Conservation (phyloP, 2,329 filamentous ascomycete genomes). For the Xylariaceae sp. region DNA sequence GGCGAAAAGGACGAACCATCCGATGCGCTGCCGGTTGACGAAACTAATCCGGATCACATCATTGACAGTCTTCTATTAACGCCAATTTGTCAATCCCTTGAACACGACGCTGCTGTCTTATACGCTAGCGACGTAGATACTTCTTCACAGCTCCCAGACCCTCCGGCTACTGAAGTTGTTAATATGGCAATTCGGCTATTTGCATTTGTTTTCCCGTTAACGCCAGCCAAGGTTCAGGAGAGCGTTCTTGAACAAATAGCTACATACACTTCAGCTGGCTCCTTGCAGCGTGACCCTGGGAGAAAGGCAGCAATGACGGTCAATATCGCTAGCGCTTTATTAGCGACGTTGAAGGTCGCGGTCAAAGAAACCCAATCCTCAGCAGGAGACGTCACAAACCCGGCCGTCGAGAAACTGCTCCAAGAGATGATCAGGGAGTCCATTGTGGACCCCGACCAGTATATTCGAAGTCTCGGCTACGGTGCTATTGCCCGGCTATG, state of each 20-base stretch:
- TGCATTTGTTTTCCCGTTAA: constrained; percentile 82
- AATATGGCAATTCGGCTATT: constrained; percentile 93
- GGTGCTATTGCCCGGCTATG: constrained; percentile 82
- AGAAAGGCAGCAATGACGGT: constrained; percentile 86
- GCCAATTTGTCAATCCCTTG: constrained; percentile 75
- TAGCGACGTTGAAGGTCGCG: constrained; percentile 76
- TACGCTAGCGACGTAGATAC: constrained; percentile 57
- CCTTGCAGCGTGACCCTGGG: constrained; percentile 77
- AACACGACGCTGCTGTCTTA: constrained; percentile 81
- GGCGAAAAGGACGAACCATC: constrained; percentile 57
- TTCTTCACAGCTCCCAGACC: constrained; percentile 55
- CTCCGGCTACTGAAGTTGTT: constrained; percentile 86
- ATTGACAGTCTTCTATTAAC: constrained; percentile 59
- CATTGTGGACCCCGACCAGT: constrained; percentile 76
- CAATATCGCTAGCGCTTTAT: constrained; percentile 77
- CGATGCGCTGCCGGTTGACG: constrained; percentile 41
- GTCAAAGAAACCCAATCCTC: constrained; percentile 71
- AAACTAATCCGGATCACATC: constrained; percentile 55
- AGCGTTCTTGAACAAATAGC: constrained; percentile 91
- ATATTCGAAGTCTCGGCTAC: constrained; percentile 78
- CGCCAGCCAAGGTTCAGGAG: constrained; percentile 87
- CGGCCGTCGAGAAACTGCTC: constrained; percentile 75
- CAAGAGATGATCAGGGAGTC: constrained; percentile 70
- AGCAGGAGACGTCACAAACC: constrained; percentile 65
- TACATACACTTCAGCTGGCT: constrained; percentile 76